Conservation (phyloP, 345 rosid genomes). For the Sonneratia alba region DNA sequence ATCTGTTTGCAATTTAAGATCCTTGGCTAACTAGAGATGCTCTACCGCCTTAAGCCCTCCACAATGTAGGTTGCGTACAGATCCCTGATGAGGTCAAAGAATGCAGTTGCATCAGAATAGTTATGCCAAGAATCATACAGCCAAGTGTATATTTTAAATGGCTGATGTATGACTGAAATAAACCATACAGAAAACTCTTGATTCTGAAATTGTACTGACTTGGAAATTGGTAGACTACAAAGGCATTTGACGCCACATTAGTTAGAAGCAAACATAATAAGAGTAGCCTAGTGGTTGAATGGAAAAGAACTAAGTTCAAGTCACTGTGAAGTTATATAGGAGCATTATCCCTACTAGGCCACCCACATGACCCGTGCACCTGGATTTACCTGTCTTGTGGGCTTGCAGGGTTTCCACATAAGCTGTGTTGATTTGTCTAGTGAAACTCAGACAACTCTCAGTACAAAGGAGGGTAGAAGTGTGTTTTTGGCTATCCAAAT, state of each 20-base stretch:
- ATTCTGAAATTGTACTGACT: not conserved
- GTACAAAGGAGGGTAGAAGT: too few species aligned
- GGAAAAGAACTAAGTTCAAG: too few species aligned
- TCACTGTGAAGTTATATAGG: too few species aligned
- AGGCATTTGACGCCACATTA: not conserved
- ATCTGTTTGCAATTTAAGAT: not conserved
- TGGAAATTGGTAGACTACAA: not conserved
- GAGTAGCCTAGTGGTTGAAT: too few species aligned
- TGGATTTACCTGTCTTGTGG: too few species aligned
- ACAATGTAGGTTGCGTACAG: slow-evolving; percentile 77
- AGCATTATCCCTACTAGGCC: too few species aligned
- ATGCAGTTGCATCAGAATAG: not conserved
- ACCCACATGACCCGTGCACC: too few species aligned
- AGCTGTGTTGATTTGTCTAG: too few species aligned
- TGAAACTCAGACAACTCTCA: too few species aligned
- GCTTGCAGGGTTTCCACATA: too few species aligned
- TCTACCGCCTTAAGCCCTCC: slow-evolving; percentile 66
- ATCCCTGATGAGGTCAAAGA: slow-evolving; percentile 36
- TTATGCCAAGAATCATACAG: not conserved
- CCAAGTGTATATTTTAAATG: not conserved
- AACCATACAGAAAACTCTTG: not conserved
- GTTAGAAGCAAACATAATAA: not conserved
- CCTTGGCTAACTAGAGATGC: not conserved
- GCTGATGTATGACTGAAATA: not conserved
- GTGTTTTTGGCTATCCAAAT: not conserved